Evolutionary conservation across 148 eudicot species (phyloP).

Genomic region (Arbutus unedo): DNA sequence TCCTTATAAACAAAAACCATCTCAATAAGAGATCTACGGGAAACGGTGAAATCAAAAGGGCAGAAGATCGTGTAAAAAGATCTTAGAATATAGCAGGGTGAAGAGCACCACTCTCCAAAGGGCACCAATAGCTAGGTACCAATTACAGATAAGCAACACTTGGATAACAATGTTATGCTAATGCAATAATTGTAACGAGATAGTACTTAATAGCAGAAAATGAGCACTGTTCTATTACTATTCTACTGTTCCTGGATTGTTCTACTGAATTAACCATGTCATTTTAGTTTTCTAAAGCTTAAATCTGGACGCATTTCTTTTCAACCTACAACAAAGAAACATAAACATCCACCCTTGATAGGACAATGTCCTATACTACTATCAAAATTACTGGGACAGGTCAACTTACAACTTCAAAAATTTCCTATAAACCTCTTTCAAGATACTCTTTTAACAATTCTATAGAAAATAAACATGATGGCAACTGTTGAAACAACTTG

Average conservation of each 20-base stretch:
- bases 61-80: not conserved
- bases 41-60: not conserved
- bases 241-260: not conserved
- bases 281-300: not conserved
- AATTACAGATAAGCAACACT: not conserved
- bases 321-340: not conserved
- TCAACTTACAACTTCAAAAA: too few species aligned
- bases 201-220: not conserved
- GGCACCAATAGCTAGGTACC: not conserved
- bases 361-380: not conserved
- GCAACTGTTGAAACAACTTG: not conserved
- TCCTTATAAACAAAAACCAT: not conserved
- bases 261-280: not conserved
- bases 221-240: not conserved
- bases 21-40: not conserved
- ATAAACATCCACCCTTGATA: not conserved
- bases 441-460: not conserved
- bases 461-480: not conserved
- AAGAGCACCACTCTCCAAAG: not conserved
- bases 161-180: not conserved
- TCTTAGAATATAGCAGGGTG: not conserved
- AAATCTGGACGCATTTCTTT: not conserved
- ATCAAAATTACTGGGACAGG: not conserved
- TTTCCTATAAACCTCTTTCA: too few species aligned
- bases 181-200: not conserved